phyloP scores from a whole-genome alignment of 306 rosid genomes.

The Dryas drummondii region DNA sequence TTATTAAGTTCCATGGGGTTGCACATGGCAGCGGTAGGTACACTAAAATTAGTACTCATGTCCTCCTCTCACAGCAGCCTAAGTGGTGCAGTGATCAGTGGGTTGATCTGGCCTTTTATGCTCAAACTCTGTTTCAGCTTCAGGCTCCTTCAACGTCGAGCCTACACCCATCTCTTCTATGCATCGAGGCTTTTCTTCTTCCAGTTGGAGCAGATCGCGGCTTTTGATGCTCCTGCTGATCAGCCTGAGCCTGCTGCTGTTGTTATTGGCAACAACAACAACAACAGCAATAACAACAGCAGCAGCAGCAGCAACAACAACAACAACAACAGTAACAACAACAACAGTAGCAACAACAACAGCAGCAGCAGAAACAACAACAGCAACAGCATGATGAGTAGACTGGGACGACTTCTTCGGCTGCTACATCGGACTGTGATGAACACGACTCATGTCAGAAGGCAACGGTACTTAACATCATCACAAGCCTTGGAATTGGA shows the following conservation, averaged over 20 bases:
- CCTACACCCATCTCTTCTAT: constrained; percentile 25
- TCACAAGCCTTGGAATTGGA: not conserved
- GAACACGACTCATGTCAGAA: not conserved
- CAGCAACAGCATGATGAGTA: constrained; percentile 16
- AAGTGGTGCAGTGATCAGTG: constrained; percentile 16
- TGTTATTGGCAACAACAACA: not conserved
- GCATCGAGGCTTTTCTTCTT: constrained; percentile 52
- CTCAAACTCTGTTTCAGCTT: constrained; percentile 42
- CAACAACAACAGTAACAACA: not conserved
- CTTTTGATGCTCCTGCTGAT: not conserved
- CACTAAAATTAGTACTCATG: constrained; percentile 2
- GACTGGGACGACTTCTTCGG: constrained; percentile 8
- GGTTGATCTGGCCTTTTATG: constrained; percentile 23
- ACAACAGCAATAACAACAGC: not conserved
- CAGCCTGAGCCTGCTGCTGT: not conserved
- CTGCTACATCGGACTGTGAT: not conserved
- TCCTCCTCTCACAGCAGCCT: constrained; percentile 23
- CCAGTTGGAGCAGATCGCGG: constrained; percentile 40
- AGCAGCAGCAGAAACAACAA: not conserved
- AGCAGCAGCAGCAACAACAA: no score
- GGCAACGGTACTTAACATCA: not conserved
- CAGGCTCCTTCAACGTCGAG: constrained; percentile 22
- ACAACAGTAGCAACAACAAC: not conserved
- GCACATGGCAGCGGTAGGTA: constrained; percentile 12
- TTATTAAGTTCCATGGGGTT: constrained; percentile 10